These are phyloP conservation scores for Tolypocladium cylindrosporum DNA, from an alignment of 2,329 filamentous ascomycete genomes.

Conservation along the genomic window DNA sequence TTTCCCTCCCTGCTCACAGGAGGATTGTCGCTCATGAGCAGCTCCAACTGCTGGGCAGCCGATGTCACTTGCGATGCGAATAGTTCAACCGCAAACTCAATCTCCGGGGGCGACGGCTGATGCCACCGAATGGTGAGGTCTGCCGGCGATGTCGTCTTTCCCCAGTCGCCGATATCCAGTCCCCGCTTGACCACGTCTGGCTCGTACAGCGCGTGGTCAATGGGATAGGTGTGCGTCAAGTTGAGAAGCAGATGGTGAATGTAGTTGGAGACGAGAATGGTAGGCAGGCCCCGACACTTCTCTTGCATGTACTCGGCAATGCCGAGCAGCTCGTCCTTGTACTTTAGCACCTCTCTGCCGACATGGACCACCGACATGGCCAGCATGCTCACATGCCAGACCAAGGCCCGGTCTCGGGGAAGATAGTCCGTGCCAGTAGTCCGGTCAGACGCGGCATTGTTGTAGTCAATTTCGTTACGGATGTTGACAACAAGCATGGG, in stretches of 20 bases:
- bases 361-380: conserved; percentile 98
- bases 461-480: conserved; percentile 92
- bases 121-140: conserved; percentile 88
- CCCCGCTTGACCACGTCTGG: conserved; percentile 61
- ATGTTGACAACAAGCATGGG: conserved; percentile 88
- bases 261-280: conserved; percentile 94
- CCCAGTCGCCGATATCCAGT: conserved; percentile 74
- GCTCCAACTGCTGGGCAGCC: conserved; percentile 63
- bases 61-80: conserved; percentile 76
- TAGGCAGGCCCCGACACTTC: conserved; percentile 85
- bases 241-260: conserved; percentile 94
- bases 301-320: conserved; percentile 96
- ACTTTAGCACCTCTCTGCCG: conserved; percentile 77
- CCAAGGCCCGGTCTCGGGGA: conserved; percentile 80
- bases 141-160: conserved; percentile 60
- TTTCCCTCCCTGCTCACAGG: conserved; percentile 85
- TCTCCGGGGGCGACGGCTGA: conserved; percentile 66
- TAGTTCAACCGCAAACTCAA: conserved; percentile 80
- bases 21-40: conserved; percentile 72
- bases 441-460: conserved; percentile 87
- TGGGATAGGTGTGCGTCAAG: conserved; percentile 85
- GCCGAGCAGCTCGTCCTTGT: conserved; percentile 80
- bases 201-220: conserved; percentile 83
- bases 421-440: conserved; percentile 91
- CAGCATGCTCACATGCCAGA: conserved; percentile 95